Base-by-base conservation (phyloP, 2,329 filamentous ascomycete species). In the Colletotrichum viniferum region DNA sequence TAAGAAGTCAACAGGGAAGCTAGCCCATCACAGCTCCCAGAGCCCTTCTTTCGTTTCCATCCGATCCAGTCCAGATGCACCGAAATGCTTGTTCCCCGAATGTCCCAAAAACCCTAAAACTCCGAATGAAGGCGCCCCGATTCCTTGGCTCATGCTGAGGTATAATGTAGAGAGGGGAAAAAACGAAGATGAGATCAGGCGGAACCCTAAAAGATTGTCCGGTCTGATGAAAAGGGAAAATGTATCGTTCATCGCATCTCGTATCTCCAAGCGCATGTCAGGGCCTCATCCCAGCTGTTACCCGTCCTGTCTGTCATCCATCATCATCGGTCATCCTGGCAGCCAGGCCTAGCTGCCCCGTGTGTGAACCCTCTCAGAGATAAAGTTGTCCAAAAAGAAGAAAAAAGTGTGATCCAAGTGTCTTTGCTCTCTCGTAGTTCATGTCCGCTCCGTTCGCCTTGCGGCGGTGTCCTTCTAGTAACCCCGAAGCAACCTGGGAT, bases 371-470 rank as follows among this genome's bases (percentile, higher is more conserved):
- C 68, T 67, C 67, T 67, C 43, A 24, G 30, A 32, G 71, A 58
- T 48, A 21, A 48, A 21, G 43, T 72, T 75, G 62, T 75, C 55
- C 61, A 18, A 16, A 48, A 48, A 73, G 26, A 66, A 52, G 32
- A 73, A 61, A 69, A 67, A 61, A 30, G 34, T 66, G 69, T 76
- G 65, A 73, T 76, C 73, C 76, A 76, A 77, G 73, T 77, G 75
- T 77, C 75, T 75, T 67, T 60, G 73, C 60, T 77, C 76, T 70
- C 71, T 76, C 69, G 30, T 76, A 63, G 73, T 76, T 77, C 73
- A 73, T 72, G 60, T 72, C 58, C 71, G 73, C 76, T 77, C 75
- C 72, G 71, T 65, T 64, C 79, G 85, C 86, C 85, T 87, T 80
- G 85, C 84, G 84, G 85, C 84, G 78, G 9, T 77, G 69, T 76